A percentile compares a stretch with the other conserved stretches of the same genome.
Conservation (phyloP, 2,329 filamentous ascomycete species). For the Mycosphaerella arachidis region DNA sequence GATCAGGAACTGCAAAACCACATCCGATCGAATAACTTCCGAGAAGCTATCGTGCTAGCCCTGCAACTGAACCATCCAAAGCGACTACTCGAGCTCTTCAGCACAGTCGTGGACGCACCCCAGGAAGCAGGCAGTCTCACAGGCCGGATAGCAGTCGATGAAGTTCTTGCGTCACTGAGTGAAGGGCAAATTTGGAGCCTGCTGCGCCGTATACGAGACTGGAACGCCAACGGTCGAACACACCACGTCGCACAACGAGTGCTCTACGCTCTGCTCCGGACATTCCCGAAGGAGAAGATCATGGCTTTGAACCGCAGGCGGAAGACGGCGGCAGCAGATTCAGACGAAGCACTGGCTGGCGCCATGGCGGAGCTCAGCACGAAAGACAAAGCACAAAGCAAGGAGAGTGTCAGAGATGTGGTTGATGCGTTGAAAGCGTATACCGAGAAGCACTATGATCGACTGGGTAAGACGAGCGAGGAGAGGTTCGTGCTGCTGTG, state of each 20-base stretch:
- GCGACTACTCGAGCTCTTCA: conserved; percentile 78
- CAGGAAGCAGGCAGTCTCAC: conserved; percentile 61
- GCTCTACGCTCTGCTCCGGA: conserved; percentile 71
- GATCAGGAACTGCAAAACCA: conserved; percentile 93
- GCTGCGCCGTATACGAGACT: conserved; percentile 79
- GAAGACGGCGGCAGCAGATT: conserved; percentile 25
- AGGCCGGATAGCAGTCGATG: conserved; percentile 67
- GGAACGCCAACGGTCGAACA: conserved; percentile 93
- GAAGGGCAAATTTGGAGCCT: conserved; percentile 83
- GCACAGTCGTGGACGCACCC: conserved; percentile 64
- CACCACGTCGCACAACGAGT: conserved; percentile 81
- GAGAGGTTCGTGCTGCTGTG: conserved; percentile 94
- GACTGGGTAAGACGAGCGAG: conserved; percentile 83
- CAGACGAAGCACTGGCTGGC: conserved; percentile 26
- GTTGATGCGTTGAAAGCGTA: conserved; percentile 83
- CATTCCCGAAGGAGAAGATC: conserved; percentile 74
- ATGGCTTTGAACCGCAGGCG: conserved; percentile 43
- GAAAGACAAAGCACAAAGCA: conserved; percentile 39
- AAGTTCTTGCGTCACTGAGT: conserved; percentile 72
- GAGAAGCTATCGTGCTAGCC: conserved; percentile 86
- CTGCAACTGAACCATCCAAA: conserved; percentile 92
- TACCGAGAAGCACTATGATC: conserved; percentile 86
- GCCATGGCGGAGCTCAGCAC: conserved; percentile 32
- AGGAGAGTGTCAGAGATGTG: conserved; percentile 73
- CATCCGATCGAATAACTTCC: conserved; percentile 80